These are phyloP conservation scores for Pseudocercospora fuligena DNA, from an alignment of 2,329 filamentous ascomycete genomes.

Conservation along the genomic window DNA sequence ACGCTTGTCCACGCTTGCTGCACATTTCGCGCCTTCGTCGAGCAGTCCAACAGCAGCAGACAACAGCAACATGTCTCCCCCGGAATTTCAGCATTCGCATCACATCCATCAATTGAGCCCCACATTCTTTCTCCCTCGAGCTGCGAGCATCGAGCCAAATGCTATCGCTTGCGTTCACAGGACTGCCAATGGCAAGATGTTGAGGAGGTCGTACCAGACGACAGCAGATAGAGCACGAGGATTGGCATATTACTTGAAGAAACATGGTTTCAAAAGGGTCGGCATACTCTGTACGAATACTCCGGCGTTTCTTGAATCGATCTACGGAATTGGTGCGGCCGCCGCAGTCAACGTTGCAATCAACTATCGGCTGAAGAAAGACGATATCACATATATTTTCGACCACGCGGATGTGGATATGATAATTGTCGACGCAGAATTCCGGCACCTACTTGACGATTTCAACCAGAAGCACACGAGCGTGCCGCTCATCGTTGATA, in stretches of 20 bases:
- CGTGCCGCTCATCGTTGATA: conserved; percentile 77
- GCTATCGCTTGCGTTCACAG: conserved; percentile 39
- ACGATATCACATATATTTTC: conserved; percentile 91
- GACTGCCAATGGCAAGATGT: conserved; percentile 61
- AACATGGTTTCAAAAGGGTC: conserved; percentile 73
- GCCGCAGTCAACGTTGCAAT: conserved; percentile 77
- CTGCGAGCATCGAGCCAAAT: conserved; percentile 85
- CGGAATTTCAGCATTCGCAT: conserved; percentile 47
- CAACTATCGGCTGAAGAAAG: conserved; percentile 76
- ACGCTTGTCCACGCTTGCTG: conserved; percentile 62
- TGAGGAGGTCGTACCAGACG: conserved; percentile 79
- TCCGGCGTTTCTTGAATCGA: conserved; percentile 87
- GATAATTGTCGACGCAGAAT: conserved; percentile 88
- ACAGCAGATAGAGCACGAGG: conserved; percentile 85
- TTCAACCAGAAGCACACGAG: conserved; percentile 66
- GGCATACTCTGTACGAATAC: conserved; percentile 92
- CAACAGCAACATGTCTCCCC: conserved; percentile 29
- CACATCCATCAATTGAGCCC: conserved; percentile 84
- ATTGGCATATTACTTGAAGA: conserved; percentile 83
- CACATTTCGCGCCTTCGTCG: conserved; percentile 46
- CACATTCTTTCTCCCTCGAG: conserved; percentile 84
- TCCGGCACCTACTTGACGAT: conserved; percentile 67
- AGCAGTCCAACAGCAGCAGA: conserved; percentile 35
- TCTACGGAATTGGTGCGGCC: conserved; percentile 84
- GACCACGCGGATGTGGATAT: conserved; percentile 82